Conservation (phyloP, 2,329 filamentous ascomycete genomes). For the Anthostomella pinea region DNA sequence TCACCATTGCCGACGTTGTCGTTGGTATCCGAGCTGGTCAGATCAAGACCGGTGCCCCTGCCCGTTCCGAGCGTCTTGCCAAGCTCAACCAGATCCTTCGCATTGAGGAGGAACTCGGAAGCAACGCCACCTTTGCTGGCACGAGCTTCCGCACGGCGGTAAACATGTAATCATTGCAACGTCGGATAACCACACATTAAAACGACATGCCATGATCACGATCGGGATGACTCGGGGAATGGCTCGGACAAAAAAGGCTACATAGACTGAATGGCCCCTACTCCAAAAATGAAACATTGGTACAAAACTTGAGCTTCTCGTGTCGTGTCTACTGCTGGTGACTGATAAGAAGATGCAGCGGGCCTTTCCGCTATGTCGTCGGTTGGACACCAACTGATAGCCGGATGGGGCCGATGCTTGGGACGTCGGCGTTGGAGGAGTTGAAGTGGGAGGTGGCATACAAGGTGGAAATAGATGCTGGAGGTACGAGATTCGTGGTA, state of each 20-base stretch:
- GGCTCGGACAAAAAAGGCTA: constrained; percentile 27
- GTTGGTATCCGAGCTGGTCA: constrained; percentile 95
- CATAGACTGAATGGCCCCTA: constrained; percentile 25
- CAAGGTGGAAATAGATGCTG: no score
- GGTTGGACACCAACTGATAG: no score
- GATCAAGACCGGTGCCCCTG: constrained; percentile 98
- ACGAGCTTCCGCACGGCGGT: constrained; percentile 87
- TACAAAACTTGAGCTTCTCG: constrained; percentile 4
- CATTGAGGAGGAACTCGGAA: constrained; percentile 97
- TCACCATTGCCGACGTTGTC: constrained; percentile 97
- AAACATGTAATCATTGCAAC: constrained; percentile 63
- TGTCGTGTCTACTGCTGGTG: constrained; percentile 2
- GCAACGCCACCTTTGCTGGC: constrained; percentile 88
- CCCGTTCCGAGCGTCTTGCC: constrained; percentile 94
- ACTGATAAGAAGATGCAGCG: no score
- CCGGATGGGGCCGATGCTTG: no score
- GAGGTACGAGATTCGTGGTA: no score
- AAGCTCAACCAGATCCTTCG: constrained; percentile 99
- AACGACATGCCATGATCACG: constrained; percentile 21
- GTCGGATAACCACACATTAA: constrained; percentile 11
- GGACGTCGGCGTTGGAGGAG: no score
- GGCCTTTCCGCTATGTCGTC: no score
- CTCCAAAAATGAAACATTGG: constrained; percentile 18
- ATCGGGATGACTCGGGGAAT: constrained; percentile 25
- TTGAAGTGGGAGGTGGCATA: no score